A percentile compares a stretch with the other conserved stretches of the same genome.
Conservation (phyloP, 345 rosid genomes). For the Kandelia obovata region DNA sequence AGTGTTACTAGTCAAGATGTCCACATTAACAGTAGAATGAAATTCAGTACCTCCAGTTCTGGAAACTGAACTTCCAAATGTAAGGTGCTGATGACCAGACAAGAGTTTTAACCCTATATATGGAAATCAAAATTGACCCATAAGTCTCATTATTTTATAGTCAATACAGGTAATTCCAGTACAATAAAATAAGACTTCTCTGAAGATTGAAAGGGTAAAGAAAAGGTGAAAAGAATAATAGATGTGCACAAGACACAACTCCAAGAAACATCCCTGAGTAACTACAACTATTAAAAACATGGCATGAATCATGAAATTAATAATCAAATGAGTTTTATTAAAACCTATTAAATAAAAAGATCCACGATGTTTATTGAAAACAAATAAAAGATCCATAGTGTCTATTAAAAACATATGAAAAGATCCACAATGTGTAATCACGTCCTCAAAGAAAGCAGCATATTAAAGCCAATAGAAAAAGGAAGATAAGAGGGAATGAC, state of each 20-base stretch:
- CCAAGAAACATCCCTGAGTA: background rate
- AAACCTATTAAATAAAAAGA: background rate
- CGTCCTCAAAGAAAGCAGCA: background rate
- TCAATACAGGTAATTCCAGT: background rate
- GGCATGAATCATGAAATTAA: background rate
- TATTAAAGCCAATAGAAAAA: background rate
- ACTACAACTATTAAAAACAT: background rate
- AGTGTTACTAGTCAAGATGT: constrained; percentile 11
- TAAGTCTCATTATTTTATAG: background rate
- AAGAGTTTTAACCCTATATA: constrained; percentile 15
- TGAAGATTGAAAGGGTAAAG: no score
- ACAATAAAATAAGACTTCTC: background rate
- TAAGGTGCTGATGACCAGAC: constrained; percentile 10
- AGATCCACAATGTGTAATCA: background rate
- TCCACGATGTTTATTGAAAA: background rate
- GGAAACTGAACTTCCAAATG: constrained; percentile 8
- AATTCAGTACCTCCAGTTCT: constrained; percentile 16
- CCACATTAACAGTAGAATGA: constrained; percentile 11
- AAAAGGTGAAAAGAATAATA: no score
- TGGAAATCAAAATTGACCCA: background rate
- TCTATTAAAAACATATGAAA: background rate
- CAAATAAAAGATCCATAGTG: background rate
- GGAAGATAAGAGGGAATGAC: background rate
- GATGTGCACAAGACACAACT: background rate
- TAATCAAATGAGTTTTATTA: background rate